These are phyloP conservation scores for Penicillium occitanis DNA, from an alignment of 2,329 filamentous ascomycete species.

Conservation along the genomic window DNA sequence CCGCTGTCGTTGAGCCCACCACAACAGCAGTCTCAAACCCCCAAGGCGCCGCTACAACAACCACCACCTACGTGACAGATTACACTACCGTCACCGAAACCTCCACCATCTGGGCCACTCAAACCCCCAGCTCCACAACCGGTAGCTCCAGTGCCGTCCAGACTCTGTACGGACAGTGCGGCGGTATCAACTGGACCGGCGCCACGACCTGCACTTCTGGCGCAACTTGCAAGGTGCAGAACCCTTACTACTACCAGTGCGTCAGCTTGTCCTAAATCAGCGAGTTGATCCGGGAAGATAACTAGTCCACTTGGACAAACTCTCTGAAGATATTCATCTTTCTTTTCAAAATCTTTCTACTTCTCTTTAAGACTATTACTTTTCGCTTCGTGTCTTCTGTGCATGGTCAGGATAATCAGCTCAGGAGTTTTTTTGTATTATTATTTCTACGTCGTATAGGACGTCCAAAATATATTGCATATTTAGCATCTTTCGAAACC, in stretches of 20 bases:
- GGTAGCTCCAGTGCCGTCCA: constrained; percentile 14
- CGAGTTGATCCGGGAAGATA: background rate
- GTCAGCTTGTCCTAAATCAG: constrained; percentile 18
- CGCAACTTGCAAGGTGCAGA: constrained; percentile 30
- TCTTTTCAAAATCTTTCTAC: background rate
- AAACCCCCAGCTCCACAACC: background rate
- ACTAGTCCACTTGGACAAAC: background rate
- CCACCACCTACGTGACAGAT: background rate
- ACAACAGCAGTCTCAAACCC: background rate
- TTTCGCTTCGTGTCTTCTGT: constrained; percentile 3
- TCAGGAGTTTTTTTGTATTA: constrained; percentile 5
- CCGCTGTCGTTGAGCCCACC: background rate
- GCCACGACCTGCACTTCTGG: constrained; percentile 29
- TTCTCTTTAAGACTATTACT: background rate
- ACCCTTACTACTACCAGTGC: constrained; percentile 35
- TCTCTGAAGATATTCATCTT: background rate
- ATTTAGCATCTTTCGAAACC: background rate
- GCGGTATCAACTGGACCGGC: constrained; percentile 32
- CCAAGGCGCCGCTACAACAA: background rate
- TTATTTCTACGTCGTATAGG: background rate
- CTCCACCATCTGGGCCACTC: constrained; percentile 7
- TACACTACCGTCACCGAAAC: constrained; percentile 10
- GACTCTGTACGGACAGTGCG: constrained; percentile 30
- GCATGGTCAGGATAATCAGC: background rate
- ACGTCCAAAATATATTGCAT: background rate